Evolutionary conservation across 2,329 filamentous ascomycete species (phyloP).

Genomic region (Paraconiothyrium brasiliense): DNA sequence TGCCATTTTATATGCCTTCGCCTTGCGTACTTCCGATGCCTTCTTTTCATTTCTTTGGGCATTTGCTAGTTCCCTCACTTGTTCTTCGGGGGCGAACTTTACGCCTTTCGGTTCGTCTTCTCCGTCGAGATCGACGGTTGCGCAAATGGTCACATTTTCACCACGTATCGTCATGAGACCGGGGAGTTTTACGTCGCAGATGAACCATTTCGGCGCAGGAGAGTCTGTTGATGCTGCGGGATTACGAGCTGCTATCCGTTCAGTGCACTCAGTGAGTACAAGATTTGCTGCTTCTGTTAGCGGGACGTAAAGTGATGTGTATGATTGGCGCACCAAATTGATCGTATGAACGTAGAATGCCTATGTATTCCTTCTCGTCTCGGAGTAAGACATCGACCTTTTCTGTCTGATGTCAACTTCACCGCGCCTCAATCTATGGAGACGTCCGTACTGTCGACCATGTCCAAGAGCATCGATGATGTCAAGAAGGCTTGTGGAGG

Average conservation of each 20-base stretch:
- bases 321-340: conserved; percentile 78
- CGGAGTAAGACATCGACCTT: conserved; percentile 92
- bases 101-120: conserved; percentile 88
- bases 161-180: conserved; percentile 93
- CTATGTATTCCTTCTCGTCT: conserved; percentile 92
- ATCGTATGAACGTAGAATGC: conserved; percentile 94
- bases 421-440: not conserved
- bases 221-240: conserved; percentile 38
- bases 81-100: conserved; percentile 70
- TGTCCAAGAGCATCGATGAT: conserved; percentile 90
- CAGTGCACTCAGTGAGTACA: conserved; percentile 90
- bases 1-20: conserved; percentile 66
- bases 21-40: conserved; percentile 58
- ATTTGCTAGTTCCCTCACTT: conserved; percentile 76
- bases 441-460: conserved; percentile 82
- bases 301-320: not conserved
- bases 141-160: conserved; percentile 95
- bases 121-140: conserved; percentile 95
- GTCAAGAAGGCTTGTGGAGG: conserved; percentile 99
- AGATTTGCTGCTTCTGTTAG: conserved; percentile 77
- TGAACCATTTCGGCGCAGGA: conserved; percentile 61
- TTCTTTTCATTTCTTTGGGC: conserved; percentile 80
- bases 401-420: conserved; percentile 65
- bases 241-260: conserved; percentile 80
- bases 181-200: conserved; percentile 83